Percentiles rank a stretch among this genome's conserved stretches.
Conservation (phyloP, 768 basidiomycete genomes). For the Mycena belliarum region DNA sequence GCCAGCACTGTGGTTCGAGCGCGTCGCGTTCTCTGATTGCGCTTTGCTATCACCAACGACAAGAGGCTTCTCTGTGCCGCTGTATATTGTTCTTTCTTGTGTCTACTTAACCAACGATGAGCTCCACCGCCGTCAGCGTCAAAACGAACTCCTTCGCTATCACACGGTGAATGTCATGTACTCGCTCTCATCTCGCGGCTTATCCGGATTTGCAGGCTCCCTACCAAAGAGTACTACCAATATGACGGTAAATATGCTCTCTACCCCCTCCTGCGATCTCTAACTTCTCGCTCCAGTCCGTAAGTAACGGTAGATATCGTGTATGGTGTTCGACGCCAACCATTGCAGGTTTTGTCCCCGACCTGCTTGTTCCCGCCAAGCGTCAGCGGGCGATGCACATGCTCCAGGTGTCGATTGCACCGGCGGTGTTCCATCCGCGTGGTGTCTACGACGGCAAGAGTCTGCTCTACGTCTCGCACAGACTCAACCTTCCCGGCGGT, state of each 20-base stretch:
- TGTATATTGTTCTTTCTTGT: background rate
- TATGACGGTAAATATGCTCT: constrained; percentile 29
- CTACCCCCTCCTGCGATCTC: background rate
- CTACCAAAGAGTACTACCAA: constrained; percentile 28
- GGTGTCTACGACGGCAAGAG: constrained; percentile 48
- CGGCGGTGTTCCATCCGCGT: constrained; percentile 40
- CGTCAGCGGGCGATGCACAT: constrained; percentile 36
- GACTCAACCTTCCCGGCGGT: constrained; percentile 30
- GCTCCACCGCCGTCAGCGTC: constrained; percentile 22
- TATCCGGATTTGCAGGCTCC: constrained; percentile 23
- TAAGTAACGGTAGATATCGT: no score
- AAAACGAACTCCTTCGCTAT: constrained; percentile 33
- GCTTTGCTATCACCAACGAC: background rate
- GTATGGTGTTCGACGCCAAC: no score
- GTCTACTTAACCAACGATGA: background rate
- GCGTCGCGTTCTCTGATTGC: background rate
- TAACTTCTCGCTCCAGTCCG: constrained; percentile 9
- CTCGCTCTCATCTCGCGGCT: background rate
- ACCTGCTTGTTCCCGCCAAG: constrained; percentile 24
- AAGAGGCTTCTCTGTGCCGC: background rate
- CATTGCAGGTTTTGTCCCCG: constrained; percentile 25
- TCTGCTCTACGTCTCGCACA: constrained; percentile 39
- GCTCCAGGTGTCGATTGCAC: constrained; percentile 39
- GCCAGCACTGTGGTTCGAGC: background rate
- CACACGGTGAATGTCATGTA: background rate